phyloP scores from a whole-genome alignment of 2,329 filamentous ascomycete genomes.

The Fusarium transvaalense region DNA sequence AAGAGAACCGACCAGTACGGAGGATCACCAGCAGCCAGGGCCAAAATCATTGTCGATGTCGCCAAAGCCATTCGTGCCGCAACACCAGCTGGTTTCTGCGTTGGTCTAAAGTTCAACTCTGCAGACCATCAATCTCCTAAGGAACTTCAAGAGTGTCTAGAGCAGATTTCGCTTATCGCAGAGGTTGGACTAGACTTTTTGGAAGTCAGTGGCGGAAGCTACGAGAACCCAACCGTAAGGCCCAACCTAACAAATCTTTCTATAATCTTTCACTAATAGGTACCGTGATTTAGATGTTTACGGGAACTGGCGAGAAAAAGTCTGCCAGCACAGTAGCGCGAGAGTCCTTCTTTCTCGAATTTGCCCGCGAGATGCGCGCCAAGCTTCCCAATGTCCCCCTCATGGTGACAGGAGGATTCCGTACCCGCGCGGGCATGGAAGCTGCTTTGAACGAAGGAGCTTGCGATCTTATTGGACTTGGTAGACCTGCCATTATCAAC shows the following conservation, averaged over 20 bases:
- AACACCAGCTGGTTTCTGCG: conserved; percentile 58
- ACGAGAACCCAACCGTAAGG: conserved; percentile 63
- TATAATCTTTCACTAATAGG: neutral
- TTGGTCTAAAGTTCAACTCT: conserved; percentile 69
- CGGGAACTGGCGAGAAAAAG: conserved; percentile 26
- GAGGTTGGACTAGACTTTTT: conserved; percentile 72
- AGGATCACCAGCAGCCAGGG: conserved; percentile 62
- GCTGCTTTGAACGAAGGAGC: conserved; percentile 53
- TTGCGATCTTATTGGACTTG: conserved; percentile 59
- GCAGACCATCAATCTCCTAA: conserved; percentile 64
- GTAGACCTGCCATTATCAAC: conserved; percentile 55
- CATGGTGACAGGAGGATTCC: conserved; percentile 74
- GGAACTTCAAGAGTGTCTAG: conserved; percentile 65
- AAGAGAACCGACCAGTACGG: conserved; percentile 67
- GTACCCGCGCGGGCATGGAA: conserved; percentile 60
- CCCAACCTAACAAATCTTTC: rapidly evolving
- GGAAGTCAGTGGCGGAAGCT: conserved; percentile 74
- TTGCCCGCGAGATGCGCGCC: conserved; percentile 65
- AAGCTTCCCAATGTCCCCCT: conserved; percentile 60
- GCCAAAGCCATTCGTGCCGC: conserved; percentile 57
- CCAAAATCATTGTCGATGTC: conserved; percentile 65
- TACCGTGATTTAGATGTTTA: conserved; percentile 52
- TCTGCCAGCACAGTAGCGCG: conserved; percentile 61
- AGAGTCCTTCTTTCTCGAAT: conserved; percentile 78
- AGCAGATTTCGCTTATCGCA: conserved; percentile 66